phyloP scores from a whole-genome alignment of 805 yeast species.

The Metahyphopichia silvanorum region DNA sequence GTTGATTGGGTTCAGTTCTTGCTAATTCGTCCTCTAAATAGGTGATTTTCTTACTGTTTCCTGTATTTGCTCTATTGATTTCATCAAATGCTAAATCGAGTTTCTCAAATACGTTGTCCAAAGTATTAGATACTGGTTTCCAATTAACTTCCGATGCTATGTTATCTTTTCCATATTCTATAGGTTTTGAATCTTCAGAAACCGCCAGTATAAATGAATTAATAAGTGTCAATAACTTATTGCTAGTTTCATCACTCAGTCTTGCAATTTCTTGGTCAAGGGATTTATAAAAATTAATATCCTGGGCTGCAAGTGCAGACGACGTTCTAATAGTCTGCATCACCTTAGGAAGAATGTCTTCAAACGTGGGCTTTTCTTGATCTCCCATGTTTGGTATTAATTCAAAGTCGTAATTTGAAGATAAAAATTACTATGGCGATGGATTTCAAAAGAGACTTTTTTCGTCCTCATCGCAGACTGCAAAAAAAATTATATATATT shows the following conservation, averaged over 20 bases:
- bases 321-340: slow-evolving; percentile 62
- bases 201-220: slow-evolving; percentile 34
- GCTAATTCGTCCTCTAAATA: slow-evolving; percentile 47
- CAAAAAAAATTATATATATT: too few relatives aligned
- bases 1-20: slow-evolving; percentile 7
- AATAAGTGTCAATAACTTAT: slow-evolving; percentile 44
- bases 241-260: slow-evolving; percentile 39
- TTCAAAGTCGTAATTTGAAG: too few relatives aligned
- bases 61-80: slow-evolving; percentile 13
- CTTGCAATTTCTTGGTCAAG: slow-evolving; percentile 48
- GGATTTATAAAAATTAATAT: slow-evolving; percentile 70
- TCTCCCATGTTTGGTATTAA: too few relatives aligned
- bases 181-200: slow-evolving; percentile 19
- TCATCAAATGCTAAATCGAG: slow-evolving; percentile 67
- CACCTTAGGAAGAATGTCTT: slow-evolving; percentile 42
- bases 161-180: slow-evolving; percentile 42
- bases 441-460: too few relatives aligned
- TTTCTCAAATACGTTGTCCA: slow-evolving; percentile 75
- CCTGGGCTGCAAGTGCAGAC: slow-evolving; percentile 70
- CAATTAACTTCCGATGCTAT: slow-evolving; percentile 45
- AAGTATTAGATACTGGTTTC: slow-evolving; percentile 56
- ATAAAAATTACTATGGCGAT: too few relatives aligned
- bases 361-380: too few relatives aligned
- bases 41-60: slow-evolving; percentile 25
- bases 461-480: too few relatives aligned